A percentile compares a stretch with the other conserved stretches of the same genome.
Evolutionary conservation across 352 stramenopile genomes (phyloP).

Genomic region (Phytophthora pistaciae): DNA sequence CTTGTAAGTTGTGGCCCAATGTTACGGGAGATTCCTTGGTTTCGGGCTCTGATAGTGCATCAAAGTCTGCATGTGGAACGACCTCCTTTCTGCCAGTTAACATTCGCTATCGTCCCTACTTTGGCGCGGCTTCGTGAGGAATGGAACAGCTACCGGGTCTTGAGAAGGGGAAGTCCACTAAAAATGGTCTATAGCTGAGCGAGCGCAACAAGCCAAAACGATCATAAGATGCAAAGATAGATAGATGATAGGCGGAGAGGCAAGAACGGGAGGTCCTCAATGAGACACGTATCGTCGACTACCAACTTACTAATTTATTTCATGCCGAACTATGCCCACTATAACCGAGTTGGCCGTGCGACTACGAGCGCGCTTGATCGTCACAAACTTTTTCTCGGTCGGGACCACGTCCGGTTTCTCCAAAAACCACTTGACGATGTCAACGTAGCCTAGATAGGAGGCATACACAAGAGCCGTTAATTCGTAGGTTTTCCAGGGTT

Average conservation of each 20-base stretch:
- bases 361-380: not conserved
- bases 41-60: not conserved
- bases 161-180: not conserved
- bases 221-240: not conserved
- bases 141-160: not conserved
- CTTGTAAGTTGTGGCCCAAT: not conserved
- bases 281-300: no score
- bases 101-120: not conserved
- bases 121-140: not conserved
- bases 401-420: conserved; percentile 27
- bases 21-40: not conserved
- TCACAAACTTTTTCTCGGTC: conserved; percentile 35
- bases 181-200: not conserved
- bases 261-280: no score
- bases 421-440: conserved; percentile 14
- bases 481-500: conserved; percentile 18
- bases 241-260: no score
- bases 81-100: not conserved
- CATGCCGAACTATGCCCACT: no score
- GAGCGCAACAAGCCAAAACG: not conserved
- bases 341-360: no score
- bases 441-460: conserved; percentile 7
- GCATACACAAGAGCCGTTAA: conserved; percentile 3
- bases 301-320: no score
- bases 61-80: not conserved